A percentile compares a stretch with the other conserved stretches of the same genome.
These are phyloP conservation scores for Gossypioides kirkii DNA, from an alignment of 345 rosid genomes.

Conservation along the genomic window DNA sequence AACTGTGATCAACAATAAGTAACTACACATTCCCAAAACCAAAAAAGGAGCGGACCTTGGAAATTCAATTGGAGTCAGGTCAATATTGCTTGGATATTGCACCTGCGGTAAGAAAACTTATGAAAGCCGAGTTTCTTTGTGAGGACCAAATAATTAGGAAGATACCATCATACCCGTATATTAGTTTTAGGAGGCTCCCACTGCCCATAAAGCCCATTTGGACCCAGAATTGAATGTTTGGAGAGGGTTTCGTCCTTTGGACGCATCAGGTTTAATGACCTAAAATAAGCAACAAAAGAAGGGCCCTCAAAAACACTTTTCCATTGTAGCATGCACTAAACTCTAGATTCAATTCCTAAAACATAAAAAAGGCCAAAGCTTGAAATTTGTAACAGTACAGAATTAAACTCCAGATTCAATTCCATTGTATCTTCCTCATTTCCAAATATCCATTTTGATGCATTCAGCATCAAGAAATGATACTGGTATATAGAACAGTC, in stretches of 20 bases:
- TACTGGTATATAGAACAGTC: neutral
- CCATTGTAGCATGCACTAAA: conserved; percentile 11
- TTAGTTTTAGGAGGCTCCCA: conserved; percentile 75
- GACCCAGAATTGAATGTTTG: conserved; percentile 87
- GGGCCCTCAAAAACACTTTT: neutral
- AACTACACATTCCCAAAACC: neutral
- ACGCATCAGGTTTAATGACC: conserved; percentile 53
- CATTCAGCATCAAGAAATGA: neutral
- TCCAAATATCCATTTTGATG: neutral
- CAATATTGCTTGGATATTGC: conserved; percentile 73
- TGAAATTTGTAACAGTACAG: neutral
- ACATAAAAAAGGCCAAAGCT: neutral
- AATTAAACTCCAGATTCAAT: neutral
- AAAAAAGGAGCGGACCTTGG: conserved; percentile 56
- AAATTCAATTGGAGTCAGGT: conserved; percentile 68
- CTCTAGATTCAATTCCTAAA: neutral
- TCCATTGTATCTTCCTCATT: neutral
- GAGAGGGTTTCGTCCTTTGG: conserved; percentile 87
- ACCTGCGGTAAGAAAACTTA: conserved; percentile 41
- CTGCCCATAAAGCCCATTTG: conserved; percentile 68
- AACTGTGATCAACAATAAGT: neutral
- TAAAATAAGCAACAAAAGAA: conserved; percentile 28
- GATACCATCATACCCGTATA: conserved; percentile 42
- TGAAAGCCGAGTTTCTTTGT: conserved; percentile 19
- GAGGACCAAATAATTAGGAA: conserved; percentile 8